Evolutionary conservation across 306 rosid genomes (phyloP).

Genomic region (Cucurbita ficifolia): DNA sequence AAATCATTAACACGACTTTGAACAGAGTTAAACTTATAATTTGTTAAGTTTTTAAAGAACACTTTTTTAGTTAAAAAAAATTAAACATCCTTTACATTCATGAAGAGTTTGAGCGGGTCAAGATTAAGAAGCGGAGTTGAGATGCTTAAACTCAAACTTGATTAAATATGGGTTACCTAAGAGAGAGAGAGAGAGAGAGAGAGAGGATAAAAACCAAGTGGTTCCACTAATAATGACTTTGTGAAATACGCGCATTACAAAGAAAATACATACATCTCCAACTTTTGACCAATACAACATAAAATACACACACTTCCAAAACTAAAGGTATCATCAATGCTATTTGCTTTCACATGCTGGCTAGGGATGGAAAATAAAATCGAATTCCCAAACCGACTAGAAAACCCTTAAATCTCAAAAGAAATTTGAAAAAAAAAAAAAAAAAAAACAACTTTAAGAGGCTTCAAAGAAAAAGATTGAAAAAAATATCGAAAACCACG

Average conservation of each 20-base stretch:
- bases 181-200: too few species aligned
- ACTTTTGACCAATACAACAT: background rate
- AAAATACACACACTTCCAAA: background rate
- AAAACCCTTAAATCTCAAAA: slow-evolving; percentile 6
- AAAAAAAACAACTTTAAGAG: background rate
- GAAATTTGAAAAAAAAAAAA: background rate
- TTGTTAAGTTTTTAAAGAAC: too few species aligned
- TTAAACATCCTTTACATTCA: too few species aligned
- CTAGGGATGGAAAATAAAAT: slow-evolving; percentile 31
- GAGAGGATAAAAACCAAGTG: background rate
- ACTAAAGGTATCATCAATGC: background rate
- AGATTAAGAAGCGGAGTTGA: too few species aligned
- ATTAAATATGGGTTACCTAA: too few species aligned
- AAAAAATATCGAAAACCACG: slow-evolving; percentile 8
- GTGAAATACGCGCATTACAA: background rate
- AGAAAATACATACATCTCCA: background rate
- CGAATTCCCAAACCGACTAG: slow-evolving; percentile 46
- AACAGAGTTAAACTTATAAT: too few species aligned
- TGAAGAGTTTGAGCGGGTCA: too few species aligned
- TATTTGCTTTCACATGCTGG: slow-evolving; percentile 26
- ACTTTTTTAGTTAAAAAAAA: too few species aligned
- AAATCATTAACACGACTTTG: too few species aligned
- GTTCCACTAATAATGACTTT: background rate
- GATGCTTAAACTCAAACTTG: too few species aligned
- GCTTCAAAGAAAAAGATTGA: slow-evolving; percentile 6